A percentile compares a stretch with the other conserved stretches of the same genome.
phyloP scores from a whole-genome alignment of 2,329 filamentous ascomycete species.

The Penicillium olsonii region DNA sequence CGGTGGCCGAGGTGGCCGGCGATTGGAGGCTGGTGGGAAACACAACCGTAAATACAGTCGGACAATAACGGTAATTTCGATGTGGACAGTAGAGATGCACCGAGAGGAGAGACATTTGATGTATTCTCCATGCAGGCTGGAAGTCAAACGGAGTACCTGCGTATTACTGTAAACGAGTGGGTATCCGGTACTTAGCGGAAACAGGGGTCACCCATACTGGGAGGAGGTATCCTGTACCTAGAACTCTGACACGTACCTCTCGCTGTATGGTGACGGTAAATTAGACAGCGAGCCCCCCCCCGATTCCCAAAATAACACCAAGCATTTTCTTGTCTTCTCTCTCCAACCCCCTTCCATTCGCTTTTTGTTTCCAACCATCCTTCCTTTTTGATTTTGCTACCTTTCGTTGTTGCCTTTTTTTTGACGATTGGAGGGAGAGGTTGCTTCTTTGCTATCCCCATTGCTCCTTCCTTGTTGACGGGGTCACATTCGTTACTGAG shows the following conservation, averaged over 20 bases:
- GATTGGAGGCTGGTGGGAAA: slow-evolving; percentile 13
- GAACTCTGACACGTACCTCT: slow-evolving; percentile 14
- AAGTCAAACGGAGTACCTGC: not conserved
- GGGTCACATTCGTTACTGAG: slow-evolving; percentile 23
- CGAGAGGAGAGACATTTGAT: not conserved
- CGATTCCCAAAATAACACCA: slow-evolving; percentile 26
- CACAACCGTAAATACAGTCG: slow-evolving; percentile 10
- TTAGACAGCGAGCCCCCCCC: slow-evolving; percentile 16
- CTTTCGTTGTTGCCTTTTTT: slow-evolving; percentile 29
- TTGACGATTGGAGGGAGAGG: slow-evolving; percentile 13
- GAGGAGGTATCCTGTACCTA: slow-evolving; percentile 16
- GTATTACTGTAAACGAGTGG: slow-evolving; percentile 10
- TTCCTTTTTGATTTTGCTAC: slow-evolving; percentile 30
- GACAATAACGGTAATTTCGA: slow-evolving; percentile 14
- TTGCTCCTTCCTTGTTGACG: slow-evolving; percentile 11
- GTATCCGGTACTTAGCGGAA: not conserved
- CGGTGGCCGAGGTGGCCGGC: not conserved
- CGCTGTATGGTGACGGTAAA: slow-evolving; percentile 23
- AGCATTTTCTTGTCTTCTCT: slow-evolving; percentile 20
- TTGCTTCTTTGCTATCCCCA: slow-evolving; percentile 13
- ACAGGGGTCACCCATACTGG: slow-evolving; percentile 4
- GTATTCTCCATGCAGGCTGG: not conserved
- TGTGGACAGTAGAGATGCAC: not conserved
- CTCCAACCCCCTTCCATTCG: slow-evolving; percentile 24
- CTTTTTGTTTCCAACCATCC: slow-evolving; percentile 27